Evolutionary conservation across 139 green algal genomes (phyloP).

Genomic region (Astrephomene gubernaculifera): DNA sequence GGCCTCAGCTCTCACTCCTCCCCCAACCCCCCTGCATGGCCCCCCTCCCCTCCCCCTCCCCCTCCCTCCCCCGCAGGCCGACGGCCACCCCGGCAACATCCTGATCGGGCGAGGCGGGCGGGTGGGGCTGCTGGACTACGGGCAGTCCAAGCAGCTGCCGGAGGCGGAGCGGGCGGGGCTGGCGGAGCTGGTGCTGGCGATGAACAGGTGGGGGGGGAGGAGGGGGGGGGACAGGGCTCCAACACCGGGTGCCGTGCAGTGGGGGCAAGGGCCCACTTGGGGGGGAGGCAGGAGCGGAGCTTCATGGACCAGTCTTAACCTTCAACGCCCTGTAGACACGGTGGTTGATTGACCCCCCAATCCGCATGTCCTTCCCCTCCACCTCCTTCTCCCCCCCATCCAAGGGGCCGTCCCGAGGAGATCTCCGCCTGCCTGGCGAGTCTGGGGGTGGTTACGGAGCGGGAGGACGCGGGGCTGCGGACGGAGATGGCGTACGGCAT

Average conservation of each 20-base stretch:
- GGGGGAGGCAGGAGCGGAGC: background rate
- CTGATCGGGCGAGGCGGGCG: conserved; percentile 81
- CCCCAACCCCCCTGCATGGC: background rate
- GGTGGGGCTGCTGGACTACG: conserved; percentile 95
- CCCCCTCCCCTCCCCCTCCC: background rate
- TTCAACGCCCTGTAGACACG: too few relatives aligned
- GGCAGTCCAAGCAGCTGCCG: conserved; percentile 93
- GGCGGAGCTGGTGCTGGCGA: conserved; percentile 81
- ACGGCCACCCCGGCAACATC: conserved; percentile 92
- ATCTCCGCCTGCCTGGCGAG: conserved; percentile 61
- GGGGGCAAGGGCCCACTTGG: background rate
- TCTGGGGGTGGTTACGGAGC: conserved; percentile 80
- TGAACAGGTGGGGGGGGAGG: conserved; percentile 60
- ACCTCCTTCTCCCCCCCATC: background rate
- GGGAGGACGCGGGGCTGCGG: conserved; percentile 61
- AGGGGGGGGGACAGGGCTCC: too few relatives aligned
- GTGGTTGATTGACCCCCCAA: too few relatives aligned
- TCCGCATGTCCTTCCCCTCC: too few relatives aligned
- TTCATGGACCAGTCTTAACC: too few relatives aligned
- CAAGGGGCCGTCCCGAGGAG: conserved; percentile 50
- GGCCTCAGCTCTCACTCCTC: too few relatives aligned
- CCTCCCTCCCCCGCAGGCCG: conserved; percentile 57
- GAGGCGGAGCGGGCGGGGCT: conserved; percentile 73
- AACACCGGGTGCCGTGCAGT: background rate
- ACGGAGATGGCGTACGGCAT: conserved; percentile 88